Conservation (phyloP, 306 rosid genomes). For the Aeschynomene evenia region DNA sequence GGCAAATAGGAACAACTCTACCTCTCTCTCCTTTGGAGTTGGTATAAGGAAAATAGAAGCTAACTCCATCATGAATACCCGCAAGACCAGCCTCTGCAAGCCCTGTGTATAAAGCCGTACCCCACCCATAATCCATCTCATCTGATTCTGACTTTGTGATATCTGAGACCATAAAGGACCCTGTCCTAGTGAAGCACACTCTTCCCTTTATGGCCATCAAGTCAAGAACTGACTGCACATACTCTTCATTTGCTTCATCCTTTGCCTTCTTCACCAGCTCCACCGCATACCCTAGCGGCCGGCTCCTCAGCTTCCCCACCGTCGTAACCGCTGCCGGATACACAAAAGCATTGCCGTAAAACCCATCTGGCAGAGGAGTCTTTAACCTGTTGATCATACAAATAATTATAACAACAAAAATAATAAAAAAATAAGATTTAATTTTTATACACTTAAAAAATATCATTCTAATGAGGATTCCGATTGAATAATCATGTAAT, state of each 20-base stretch:
- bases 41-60: background rate
- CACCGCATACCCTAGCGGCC: background rate
- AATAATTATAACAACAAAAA: no score
- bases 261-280: slow-evolving; percentile 21
- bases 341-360: slow-evolving; percentile 24
- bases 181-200: background rate
- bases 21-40: slow-evolving; percentile 34
- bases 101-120: background rate
- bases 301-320: background rate
- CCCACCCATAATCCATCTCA: slow-evolving; percentile 29
- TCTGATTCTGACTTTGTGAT: background rate
- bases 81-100: background rate
- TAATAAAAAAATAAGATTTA: no score
- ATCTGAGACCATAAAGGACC: slow-evolving; percentile 9
- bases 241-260: slow-evolving; percentile 12
- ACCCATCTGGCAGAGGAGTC: slow-evolving; percentile 18
- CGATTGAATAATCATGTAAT: no score
- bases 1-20: slow-evolving; percentile 27
- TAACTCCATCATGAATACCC: background rate
- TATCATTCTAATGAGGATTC: no score
- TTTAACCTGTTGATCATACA: no score
- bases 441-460: no score
- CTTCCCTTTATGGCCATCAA: background rate
- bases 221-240: slow-evolving; percentile 16
- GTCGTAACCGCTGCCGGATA: slow-evolving; percentile 13